Conservation (phyloP, 2,329 filamentous ascomycete genomes). For the Colletotrichum trifolii region DNA sequence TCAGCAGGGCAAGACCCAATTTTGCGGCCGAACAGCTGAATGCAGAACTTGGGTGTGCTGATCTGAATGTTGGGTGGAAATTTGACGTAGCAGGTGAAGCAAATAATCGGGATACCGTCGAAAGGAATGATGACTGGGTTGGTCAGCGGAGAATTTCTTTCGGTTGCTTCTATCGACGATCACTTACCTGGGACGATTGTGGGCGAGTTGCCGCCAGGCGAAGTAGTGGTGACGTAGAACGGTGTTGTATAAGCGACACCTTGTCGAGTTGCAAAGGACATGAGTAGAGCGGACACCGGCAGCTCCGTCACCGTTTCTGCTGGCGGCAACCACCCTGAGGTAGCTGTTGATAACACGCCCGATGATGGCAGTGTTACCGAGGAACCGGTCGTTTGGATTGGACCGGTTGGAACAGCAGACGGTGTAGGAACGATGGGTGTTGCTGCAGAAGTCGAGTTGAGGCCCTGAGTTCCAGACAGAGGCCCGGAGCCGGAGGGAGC, state of each 20-base stretch:
- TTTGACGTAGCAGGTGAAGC: conserved; percentile 5
- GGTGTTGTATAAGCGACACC: conserved; percentile 9
- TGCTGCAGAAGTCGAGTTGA: no score
- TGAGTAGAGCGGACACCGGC: neutral
- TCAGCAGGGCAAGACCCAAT: conserved; percentile 19
- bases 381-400: no score
- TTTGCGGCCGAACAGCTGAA: conserved; percentile 13
- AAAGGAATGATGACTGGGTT: conserved; percentile 15
- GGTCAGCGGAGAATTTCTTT: neutral
- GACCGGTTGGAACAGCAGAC: no score
- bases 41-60: conserved; percentile 16
- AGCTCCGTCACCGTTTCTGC: no score
- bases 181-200: conserved; percentile 25
- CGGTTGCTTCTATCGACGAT: neutral
- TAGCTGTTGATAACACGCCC: no score
- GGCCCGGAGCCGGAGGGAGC: no score
- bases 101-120: conserved; percentile 6
- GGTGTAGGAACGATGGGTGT: no score
- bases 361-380: no score
- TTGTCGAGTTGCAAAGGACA: neutral
- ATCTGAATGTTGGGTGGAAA: conserved; percentile 19
- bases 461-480: no score
- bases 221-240: conserved; percentile 22
- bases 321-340: no score
- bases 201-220: neutral